Percentiles rank a stretch among this genome's conserved stretches.
Evolutionary conservation across 2,329 filamentous ascomycete genomes (phyloP).

Genomic region (Neopestalotiopsis sp.): DNA sequence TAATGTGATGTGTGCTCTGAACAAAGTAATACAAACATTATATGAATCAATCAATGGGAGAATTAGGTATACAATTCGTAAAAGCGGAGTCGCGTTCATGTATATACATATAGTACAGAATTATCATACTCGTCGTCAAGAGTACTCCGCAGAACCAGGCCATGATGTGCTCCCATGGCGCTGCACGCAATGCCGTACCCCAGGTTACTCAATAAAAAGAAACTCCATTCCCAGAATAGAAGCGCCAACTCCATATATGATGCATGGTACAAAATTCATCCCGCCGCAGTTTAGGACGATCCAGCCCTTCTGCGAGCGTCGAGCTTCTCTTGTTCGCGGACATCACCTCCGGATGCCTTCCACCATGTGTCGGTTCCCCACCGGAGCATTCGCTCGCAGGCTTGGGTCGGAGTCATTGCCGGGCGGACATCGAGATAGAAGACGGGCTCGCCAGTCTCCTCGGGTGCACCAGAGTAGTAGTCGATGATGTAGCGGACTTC

Average conservation of each 20-base stretch:
- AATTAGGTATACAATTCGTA: neutral
- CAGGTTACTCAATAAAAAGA: neutral
- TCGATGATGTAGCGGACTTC: conserved; percentile 96
- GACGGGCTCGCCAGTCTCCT: conserved; percentile 86
- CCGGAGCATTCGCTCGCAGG: conserved; percentile 80
- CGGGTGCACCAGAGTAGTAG: conserved; percentile 86
- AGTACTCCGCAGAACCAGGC: neutral
- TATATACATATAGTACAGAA: conserved; percentile 16
- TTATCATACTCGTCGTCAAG: conserved; percentile 13
- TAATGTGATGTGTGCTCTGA: neutral
- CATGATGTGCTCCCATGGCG: neutral
- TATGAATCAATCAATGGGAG: neutral
- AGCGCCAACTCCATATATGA: conserved; percentile 17
- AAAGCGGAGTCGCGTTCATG: conserved; percentile 4
- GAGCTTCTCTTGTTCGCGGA: conserved; percentile 48
- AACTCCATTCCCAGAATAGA: neutral
- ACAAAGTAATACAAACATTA: neutral
- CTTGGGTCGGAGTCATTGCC: conserved; percentile 79
- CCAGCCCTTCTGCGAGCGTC: conserved; percentile 13
- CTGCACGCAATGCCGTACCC: neutral
- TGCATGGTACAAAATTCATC: neutral
- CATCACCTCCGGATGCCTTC: conserved; percentile 77
- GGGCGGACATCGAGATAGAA: conserved; percentile 96
- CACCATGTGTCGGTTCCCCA: conserved; percentile 96
- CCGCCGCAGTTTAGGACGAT: neutral